phyloP scores from a whole-genome alignment of 2,329 filamentous ascomycete species.

The Neopestalotiopsis sp. region DNA sequence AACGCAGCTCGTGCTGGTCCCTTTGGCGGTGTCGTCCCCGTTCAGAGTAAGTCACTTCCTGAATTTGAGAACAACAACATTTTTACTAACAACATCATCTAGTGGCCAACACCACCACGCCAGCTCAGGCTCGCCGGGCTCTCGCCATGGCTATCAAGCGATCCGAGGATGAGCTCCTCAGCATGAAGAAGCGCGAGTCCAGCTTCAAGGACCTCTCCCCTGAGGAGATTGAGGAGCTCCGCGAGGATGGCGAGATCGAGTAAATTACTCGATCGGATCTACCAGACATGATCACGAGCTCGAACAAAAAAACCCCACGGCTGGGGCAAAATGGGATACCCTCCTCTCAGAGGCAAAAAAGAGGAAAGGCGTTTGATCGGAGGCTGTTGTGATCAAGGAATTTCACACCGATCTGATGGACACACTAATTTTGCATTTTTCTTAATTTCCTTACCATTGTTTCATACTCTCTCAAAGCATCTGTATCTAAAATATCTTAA shows the following conservation, averaged over 20 bases:
- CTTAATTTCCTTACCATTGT: background rate
- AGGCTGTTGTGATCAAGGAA: slow-evolving; percentile 9
- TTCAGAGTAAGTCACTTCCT: slow-evolving; percentile 46
- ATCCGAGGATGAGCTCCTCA: slow-evolving; percentile 23
- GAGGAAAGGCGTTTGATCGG: slow-evolving; percentile 11
- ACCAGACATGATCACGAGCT: background rate
- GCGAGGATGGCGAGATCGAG: slow-evolving; percentile 22
- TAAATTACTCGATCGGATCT: background rate
- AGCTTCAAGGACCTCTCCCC: slow-evolving; percentile 14
- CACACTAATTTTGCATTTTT: background rate
- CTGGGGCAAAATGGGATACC: slow-evolving; percentile 3
- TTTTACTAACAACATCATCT: slow-evolving; percentile 23
- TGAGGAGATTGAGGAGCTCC: slow-evolving; percentile 12
- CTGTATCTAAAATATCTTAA: slow-evolving; percentile 6
- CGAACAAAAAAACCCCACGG: background rate
- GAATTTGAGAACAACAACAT: slow-evolving; percentile 19
- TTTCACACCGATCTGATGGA: slow-evolving; percentile 14
- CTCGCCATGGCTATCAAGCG: slow-evolving; percentile 33
- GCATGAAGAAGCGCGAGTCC: slow-evolving; percentile 17
- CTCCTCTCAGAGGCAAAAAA: background rate
- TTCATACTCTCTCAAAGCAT: background rate
- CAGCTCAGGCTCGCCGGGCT: slow-evolving; percentile 25
- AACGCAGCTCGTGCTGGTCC: slow-evolving; percentile 65
- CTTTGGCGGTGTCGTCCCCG: slow-evolving; percentile 65
- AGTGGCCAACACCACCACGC: slow-evolving; percentile 34